phyloP scores from a whole-genome alignment of 176 grass and related monocot species.

The Aegilops tauschii region DNA sequence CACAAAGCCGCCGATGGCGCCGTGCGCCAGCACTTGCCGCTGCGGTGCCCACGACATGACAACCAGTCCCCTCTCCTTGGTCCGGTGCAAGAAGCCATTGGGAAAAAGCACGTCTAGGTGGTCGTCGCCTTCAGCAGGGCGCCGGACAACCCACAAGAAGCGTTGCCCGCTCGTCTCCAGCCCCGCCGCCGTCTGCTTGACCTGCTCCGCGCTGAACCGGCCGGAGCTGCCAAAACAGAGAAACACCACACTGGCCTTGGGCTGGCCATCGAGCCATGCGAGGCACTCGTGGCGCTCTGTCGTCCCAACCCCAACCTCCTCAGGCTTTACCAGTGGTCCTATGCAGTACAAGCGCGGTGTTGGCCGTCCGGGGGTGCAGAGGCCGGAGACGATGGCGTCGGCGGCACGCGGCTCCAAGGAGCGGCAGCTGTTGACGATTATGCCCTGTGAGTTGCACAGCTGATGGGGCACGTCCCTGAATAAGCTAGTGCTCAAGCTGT shows the following conservation, averaged over 20 bases:
- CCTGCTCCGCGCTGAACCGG: slow-evolving; percentile 20
- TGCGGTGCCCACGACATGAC: slow-evolving; percentile 37
- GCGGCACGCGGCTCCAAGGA: background rate
- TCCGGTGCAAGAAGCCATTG: slow-evolving; percentile 33
- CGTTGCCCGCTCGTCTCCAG: slow-evolving; percentile 32
- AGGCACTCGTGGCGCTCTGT: background rate
- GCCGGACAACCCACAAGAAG: slow-evolving; percentile 47
- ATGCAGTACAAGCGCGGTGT: slow-evolving; percentile 27
- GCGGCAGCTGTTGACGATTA: slow-evolving; percentile 53
- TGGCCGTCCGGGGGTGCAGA: slow-evolving; percentile 9
- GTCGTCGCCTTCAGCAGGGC: too few relatives aligned
- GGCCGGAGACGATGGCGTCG: slow-evolving; percentile 17
- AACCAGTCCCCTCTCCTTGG: background rate
- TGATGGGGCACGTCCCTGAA: background rate
- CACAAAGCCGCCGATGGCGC: slow-evolving; percentile 33
- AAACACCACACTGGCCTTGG: slow-evolving; percentile 39
- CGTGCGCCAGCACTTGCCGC: slow-evolving; percentile 18
- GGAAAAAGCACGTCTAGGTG: slow-evolving; percentile 15
- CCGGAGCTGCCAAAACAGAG: slow-evolving; percentile 55
- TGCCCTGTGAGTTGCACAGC: slow-evolving; percentile 28
- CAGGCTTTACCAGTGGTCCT: slow-evolving; percentile 36
- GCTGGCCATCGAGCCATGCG: slow-evolving; percentile 41
- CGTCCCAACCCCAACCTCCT: background rate
- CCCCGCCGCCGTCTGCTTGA: slow-evolving; percentile 32
- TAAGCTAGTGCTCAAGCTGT: background rate